Evolutionary conservation across 208 protist species (phyloP).

Genomic region (Leishmania amazonensis): DNA sequence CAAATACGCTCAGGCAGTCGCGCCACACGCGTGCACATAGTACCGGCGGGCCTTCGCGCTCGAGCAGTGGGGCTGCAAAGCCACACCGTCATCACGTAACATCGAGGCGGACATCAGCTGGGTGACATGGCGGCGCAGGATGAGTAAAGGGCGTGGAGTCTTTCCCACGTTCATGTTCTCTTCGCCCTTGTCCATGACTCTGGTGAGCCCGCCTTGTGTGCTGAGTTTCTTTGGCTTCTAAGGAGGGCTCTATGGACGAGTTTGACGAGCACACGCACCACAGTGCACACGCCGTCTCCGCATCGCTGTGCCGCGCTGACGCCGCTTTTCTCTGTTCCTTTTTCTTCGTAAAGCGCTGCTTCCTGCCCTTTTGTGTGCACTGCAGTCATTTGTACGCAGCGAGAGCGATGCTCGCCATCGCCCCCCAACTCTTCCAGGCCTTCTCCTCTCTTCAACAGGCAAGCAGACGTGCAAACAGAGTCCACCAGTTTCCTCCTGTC

Average conservation of each 20-base stretch:
- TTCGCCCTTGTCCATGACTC: neutral
- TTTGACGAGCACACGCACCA: neutral
- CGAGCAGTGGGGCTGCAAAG: neutral
- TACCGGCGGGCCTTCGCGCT: neutral
- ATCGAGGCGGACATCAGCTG: slow-evolving; percentile 1
- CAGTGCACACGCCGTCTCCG: neutral
- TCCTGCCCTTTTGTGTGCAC: neutral
- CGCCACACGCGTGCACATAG: neutral
- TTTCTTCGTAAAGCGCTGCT: neutral
- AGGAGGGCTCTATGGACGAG: neutral
- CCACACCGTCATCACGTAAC: neutral
- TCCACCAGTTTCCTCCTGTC: neutral
- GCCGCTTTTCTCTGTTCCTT: neutral
- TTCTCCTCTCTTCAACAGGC: neutral
- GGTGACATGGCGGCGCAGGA: neutral
- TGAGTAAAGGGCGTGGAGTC: neutral
- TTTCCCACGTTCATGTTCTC: neutral
- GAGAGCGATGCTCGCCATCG: neutral
- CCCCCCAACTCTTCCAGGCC: neutral
- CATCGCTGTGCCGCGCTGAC: neutral
- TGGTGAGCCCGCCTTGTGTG: neutral
- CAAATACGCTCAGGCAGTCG: slow-evolving; percentile 7
- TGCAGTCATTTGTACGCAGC: too few species aligned
- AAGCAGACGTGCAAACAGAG: neutral
- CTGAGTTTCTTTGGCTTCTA: neutral